These are phyloP conservation scores for Cyberlindnera xylosilytica DNA, from an alignment of 805 yeast species.

Conservation along the genomic window DNA sequence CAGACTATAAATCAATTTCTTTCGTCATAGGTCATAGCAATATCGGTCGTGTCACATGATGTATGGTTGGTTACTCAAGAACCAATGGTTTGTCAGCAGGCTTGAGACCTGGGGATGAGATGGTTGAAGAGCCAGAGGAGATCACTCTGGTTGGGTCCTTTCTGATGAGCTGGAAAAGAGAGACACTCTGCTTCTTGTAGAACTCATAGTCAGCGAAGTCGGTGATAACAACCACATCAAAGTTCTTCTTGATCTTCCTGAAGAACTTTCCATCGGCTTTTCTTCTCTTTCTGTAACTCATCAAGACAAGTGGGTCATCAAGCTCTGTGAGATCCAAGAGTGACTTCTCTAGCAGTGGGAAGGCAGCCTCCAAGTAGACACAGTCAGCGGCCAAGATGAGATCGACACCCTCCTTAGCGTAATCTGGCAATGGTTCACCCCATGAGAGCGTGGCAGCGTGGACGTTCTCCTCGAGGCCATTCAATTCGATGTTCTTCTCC, in stretches of 20 bases:
- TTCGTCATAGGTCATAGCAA: no score
- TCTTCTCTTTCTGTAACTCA: conserved; percentile 54
- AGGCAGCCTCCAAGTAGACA: conserved; percentile 53
- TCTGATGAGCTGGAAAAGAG: conserved; percentile 37
- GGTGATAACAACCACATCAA: conserved; percentile 29
- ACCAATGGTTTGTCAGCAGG: no score
- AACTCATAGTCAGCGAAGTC: conserved; percentile 33
- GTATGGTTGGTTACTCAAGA: no score
- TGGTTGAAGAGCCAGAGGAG: no score
- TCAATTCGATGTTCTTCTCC: conserved; percentile 42
- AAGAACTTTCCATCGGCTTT: conserved; percentile 38
- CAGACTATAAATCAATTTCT: no score
- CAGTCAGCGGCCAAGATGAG: conserved; percentile 58
- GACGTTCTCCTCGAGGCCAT: conserved; percentile 35
- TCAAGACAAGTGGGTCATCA: conserved; percentile 40
- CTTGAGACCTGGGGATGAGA: no score
- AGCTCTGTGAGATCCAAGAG: conserved; percentile 40
- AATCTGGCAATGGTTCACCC: conserved; percentile 39
- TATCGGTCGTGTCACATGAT: no score
- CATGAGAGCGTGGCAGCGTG: conserved; percentile 43
- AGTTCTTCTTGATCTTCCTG: conserved; percentile 31
- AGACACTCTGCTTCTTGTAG: conserved; percentile 39
- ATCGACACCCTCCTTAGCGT: conserved; percentile 36
- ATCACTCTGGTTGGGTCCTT: conserved; percentile 1
- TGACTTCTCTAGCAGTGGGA: conserved; percentile 49